These are phyloP conservation scores for Lachnellula subtilissima DNA, from an alignment of 2,329 filamentous ascomycete species.

Conservation along the genomic window DNA sequence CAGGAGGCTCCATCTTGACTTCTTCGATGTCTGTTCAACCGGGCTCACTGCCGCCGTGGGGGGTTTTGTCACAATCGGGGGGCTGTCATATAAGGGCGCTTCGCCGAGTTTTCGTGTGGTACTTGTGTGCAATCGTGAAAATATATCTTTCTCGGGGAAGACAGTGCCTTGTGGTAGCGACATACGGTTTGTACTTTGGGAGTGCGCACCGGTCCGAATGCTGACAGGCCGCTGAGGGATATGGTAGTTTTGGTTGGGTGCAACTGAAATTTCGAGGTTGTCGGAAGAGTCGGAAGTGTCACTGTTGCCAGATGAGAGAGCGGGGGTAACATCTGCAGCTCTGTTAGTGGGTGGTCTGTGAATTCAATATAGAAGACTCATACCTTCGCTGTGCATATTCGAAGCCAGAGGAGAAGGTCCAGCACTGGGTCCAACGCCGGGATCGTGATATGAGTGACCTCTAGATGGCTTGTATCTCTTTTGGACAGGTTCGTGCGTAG, in stretches of 20 bases:
- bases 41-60: constrained; percentile 3
- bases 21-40: constrained; percentile 18
- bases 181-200: not conserved
- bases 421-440: constrained; percentile 23
- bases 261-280: constrained; percentile 21
- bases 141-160: constrained; percentile 27
- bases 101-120: constrained; percentile 31
- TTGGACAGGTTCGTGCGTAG: constrained; percentile 9
- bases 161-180: constrained; percentile 22
- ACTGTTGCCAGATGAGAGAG: constrained; percentile 24
- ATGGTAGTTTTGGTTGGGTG: constrained; percentile 1
- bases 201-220: not conserved
- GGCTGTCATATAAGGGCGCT: constrained; percentile 25
- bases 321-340: constrained; percentile 22
- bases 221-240: constrained; percentile 1
- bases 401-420: constrained; percentile 26
- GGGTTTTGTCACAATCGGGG: constrained; percentile 8
- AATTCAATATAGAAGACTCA: not conserved
- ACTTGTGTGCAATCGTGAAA: constrained; percentile 30
- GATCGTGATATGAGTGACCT: constrained; percentile 26
- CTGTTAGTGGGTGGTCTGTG: constrained; percentile 13
- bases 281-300: constrained; percentile 24
- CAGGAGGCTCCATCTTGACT: constrained; percentile 24
- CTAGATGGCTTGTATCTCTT: constrained; percentile 13
- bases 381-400: constrained; percentile 28